A percentile compares a stretch with the other conserved stretches of the same genome.
phyloP scores from a whole-genome alignment of 2,329 filamentous ascomycete genomes.

The Apiospora aurea region DNA sequence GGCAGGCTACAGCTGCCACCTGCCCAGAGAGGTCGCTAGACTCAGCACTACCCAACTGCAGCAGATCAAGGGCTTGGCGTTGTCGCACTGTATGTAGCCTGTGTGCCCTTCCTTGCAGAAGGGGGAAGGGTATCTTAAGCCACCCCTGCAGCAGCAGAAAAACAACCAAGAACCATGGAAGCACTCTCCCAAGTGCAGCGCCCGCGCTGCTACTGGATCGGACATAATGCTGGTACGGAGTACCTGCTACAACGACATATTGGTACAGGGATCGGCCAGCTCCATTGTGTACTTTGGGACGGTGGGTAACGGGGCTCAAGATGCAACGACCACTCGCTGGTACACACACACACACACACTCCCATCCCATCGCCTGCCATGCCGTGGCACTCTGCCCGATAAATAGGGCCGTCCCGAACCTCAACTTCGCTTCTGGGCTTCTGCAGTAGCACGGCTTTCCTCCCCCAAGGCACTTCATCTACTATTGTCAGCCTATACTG shows the following conservation, averaged over 20 bases:
- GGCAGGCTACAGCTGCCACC: not conserved
- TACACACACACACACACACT: not conserved
- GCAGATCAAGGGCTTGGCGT: slow-evolving; percentile 9
- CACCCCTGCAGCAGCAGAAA: slow-evolving; percentile 1
- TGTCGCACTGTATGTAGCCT: slow-evolving; percentile 11
- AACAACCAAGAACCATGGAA: not conserved
- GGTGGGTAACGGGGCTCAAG: slow-evolving; percentile 15
- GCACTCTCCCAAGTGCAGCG: not conserved
- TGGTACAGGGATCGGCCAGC: slow-evolving; percentile 14
- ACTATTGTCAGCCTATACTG: not conserved
- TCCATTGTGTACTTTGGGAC: not conserved
- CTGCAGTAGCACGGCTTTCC: slow-evolving; percentile 16
- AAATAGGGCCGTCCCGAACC: slow-evolving; percentile 8
- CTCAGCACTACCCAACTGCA: slow-evolving; percentile 14
- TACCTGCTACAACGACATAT: not conserved
- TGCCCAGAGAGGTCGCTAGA: slow-evolving; percentile 15
- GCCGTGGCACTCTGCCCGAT: slow-evolving; percentile 3
- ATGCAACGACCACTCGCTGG: slow-evolving; percentile 6
- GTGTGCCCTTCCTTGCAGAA: slow-evolving; percentile 3
- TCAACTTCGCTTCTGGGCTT: not conserved
- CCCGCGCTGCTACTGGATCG: not conserved
- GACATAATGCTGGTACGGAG: not conserved
- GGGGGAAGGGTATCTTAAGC: not conserved
- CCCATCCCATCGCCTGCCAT: slow-evolving; percentile 2
- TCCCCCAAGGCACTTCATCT: slow-evolving; percentile 10